Evolutionary conservation across 192 early-diverging fungal species (phyloP).

Genomic region (Lunasporangiospora selenospora): DNA sequence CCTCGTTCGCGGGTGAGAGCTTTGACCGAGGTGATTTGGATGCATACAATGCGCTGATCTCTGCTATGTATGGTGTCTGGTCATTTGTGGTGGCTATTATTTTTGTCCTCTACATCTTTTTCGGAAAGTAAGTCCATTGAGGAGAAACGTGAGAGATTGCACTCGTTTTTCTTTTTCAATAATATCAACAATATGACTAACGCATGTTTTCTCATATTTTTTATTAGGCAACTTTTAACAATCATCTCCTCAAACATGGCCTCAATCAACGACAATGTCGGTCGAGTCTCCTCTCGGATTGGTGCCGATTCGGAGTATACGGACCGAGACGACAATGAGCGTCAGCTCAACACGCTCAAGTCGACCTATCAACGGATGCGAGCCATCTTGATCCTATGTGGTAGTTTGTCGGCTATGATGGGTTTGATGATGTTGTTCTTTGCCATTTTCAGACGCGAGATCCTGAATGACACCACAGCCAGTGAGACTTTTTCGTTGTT

Average conservation of each 20-base stretch:
- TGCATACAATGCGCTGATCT: constrained; percentile 29
- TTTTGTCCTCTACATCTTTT: constrained; percentile 41
- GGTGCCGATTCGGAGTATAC: constrained; percentile 44
- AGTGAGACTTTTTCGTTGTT: constrained; percentile 37
- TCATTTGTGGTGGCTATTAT: constrained; percentile 36
- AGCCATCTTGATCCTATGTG: constrained; percentile 36
- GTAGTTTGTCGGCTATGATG: constrained; percentile 40
- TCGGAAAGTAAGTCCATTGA: constrained; percentile 39
- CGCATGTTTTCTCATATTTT: not conserved
- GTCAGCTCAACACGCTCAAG: constrained; percentile 38
- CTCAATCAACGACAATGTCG: constrained; percentile 44
- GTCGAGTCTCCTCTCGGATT: constrained; percentile 31
- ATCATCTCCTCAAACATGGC: constrained; percentile 50
- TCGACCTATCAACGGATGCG: constrained; percentile 41
- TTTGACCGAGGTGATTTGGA: constrained; percentile 36
- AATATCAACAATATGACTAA: not conserved
- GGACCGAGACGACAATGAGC: constrained; percentile 43
- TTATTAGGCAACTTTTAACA: constrained; percentile 36
- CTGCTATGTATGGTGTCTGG: constrained; percentile 47
- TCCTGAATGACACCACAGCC: constrained; percentile 23
- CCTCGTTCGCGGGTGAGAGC: constrained; percentile 29
- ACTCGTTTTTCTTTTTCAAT: not conserved
- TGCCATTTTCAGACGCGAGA: constrained; percentile 38
- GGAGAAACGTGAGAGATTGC: not conserved
- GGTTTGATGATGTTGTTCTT: constrained; percentile 47